Conservation (phyloP, 148 eudicot species). For the Vaccinium corymbosum region DNA sequence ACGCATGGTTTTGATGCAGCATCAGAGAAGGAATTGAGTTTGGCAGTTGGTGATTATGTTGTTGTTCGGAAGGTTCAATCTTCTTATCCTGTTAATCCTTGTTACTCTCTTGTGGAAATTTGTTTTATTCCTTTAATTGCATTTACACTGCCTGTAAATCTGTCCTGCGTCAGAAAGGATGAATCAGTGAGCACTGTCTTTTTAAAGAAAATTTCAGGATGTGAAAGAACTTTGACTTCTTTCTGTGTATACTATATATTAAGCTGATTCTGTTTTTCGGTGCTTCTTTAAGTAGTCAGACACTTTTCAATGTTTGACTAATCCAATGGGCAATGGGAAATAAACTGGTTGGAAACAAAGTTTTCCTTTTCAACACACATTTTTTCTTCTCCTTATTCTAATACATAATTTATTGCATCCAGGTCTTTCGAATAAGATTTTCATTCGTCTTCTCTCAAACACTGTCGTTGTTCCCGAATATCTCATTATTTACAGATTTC, state of each 20-base stretch:
- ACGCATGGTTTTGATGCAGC: slow-evolving; percentile 62
- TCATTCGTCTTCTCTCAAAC: slow-evolving; percentile 11
- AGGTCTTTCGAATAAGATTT: not conserved
- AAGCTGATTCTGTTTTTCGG: not conserved
- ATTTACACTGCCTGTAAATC: not conserved
- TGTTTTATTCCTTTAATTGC: not conserved
- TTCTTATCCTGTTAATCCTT: not conserved
- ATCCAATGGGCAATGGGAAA: not conserved
- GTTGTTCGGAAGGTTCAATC: slow-evolving; percentile 81
- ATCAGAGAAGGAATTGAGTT: slow-evolving; percentile 83
- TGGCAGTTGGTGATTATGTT: slow-evolving; percentile 83
- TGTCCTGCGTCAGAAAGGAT: not conserved
- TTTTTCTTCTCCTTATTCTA: not conserved
- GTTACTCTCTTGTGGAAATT: not conserved
- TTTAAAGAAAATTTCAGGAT: not conserved
- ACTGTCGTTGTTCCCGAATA: not conserved
- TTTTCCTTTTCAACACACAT: not conserved
- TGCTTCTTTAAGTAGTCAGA: not conserved
- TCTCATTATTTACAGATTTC: not conserved
- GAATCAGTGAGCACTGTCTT: not conserved
- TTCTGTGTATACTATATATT: not conserved
- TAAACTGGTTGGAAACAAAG: not conserved
- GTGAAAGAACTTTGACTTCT: not conserved
- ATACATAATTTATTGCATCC: not conserved
- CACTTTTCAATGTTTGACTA: not conserved